phyloP scores from a whole-genome alignment of 2,329 filamentous ascomycete species.

The Aspergillus costaricaensis region DNA sequence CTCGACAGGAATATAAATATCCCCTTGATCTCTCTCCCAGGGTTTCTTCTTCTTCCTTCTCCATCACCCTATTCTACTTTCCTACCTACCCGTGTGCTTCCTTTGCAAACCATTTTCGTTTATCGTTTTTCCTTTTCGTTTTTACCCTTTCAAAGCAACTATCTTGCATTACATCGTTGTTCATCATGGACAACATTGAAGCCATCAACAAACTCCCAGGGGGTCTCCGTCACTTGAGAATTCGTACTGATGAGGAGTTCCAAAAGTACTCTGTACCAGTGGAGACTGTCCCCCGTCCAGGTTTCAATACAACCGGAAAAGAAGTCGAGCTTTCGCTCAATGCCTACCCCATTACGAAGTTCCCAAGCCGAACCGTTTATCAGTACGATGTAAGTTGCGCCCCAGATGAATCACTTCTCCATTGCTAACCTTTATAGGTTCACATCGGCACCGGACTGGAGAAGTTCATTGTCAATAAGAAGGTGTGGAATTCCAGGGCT shows the following conservation, averaged over 20 bases:
- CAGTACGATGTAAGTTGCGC: conserved; percentile 77
- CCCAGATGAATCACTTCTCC: neutral
- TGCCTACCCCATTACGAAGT: conserved; percentile 67
- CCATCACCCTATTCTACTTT: neutral
- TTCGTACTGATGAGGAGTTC: conserved; percentile 31
- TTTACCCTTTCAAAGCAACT: neutral
- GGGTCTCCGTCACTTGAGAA: conserved; percentile 27
- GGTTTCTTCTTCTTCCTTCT: neutral
- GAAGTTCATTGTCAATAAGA: conserved; percentile 67
- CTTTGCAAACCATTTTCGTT: too few species aligned
- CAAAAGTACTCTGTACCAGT: conserved; percentile 37
- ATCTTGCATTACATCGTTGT: neutral
- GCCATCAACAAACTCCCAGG: conserved; percentile 22
- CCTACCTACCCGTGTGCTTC: too few species aligned
- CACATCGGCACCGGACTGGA: conserved; percentile 63
- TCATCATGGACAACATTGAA: conserved; percentile 26
- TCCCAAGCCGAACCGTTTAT: conserved; percentile 64
- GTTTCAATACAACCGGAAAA: conserved; percentile 61
- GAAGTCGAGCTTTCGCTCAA: conserved; percentile 65
- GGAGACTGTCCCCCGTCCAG: conserved; percentile 50
- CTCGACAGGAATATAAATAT: neutral
- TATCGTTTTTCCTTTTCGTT: neutral
- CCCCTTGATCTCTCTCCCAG: neutral
- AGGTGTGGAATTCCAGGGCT: conserved; percentile 69
- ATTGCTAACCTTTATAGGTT: conserved; percentile 52